Percentiles rank a stretch among this genome's conserved stretches.
These are phyloP conservation scores for Ogataea corticis DNA, from an alignment of 805 yeast genomes.

Conservation along the genomic window DNA sequence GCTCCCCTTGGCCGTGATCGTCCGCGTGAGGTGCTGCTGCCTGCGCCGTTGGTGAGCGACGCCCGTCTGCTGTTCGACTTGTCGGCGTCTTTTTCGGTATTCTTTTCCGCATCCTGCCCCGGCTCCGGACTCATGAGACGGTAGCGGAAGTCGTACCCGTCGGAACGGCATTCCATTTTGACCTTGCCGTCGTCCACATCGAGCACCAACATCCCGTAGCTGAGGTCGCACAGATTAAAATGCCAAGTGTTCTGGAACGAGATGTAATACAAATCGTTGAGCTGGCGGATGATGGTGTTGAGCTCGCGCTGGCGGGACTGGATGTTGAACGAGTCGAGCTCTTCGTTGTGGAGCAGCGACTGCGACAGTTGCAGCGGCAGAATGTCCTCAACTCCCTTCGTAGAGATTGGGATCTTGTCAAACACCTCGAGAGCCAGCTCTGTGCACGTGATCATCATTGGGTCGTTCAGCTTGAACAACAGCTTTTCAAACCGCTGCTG, in stretches of 20 bases:
- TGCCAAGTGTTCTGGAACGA: conserved; percentile 79
- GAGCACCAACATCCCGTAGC: conserved; percentile 49
- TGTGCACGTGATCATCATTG: conserved; percentile 45
- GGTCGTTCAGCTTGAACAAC: conserved; percentile 41
- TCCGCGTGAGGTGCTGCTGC: neutral
- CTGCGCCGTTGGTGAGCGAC: too few relatives aligned
- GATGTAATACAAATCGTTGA: conserved; percentile 60
- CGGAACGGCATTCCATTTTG: conserved; percentile 51
- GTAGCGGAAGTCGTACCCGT: conserved; percentile 65
- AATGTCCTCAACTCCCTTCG: conserved; percentile 36
- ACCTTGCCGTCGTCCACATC: conserved; percentile 47
- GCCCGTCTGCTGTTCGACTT: neutral
- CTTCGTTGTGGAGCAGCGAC: conserved; percentile 33
- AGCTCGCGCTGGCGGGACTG: conserved; percentile 40
- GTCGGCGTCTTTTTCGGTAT: neutral
- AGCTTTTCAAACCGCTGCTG: conserved; percentile 49
- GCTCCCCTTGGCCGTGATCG: neutral
- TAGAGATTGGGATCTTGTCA: conserved; percentile 59
- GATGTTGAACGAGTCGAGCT: conserved; percentile 43
- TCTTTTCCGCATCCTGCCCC: neutral
- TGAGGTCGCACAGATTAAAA: conserved; percentile 65
- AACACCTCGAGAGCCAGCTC: conserved; percentile 60
- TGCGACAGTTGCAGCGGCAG: conserved; percentile 30
- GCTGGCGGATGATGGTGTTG: conserved; percentile 44
- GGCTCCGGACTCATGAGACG: conserved; percentile 30